Evolutionary conservation across 305 asterid genomes (phyloP).

Genomic region (Petunia hybrid): DNA sequence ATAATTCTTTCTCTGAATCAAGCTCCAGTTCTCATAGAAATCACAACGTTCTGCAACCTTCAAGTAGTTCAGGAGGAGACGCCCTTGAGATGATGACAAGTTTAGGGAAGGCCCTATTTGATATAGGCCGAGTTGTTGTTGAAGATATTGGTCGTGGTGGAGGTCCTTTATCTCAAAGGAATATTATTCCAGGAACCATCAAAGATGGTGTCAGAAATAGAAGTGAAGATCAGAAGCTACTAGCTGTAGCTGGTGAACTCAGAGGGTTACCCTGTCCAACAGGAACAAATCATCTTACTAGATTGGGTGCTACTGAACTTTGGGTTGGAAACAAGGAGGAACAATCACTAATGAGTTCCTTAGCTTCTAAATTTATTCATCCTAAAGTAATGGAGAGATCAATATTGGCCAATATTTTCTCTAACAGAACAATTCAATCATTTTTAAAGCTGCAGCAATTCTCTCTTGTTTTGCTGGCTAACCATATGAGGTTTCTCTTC

Average conservation of each 20-base stretch:
- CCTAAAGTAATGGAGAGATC: conserved; percentile 83
- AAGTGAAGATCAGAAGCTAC: conserved; percentile 59
- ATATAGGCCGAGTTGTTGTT: conserved; percentile 94
- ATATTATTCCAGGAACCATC: conserved; percentile 50
- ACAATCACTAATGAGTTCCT: conserved; percentile 68
- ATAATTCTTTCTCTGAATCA: conserved; percentile 48
- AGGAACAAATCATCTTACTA: conserved; percentile 68
- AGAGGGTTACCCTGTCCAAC: conserved; percentile 94
- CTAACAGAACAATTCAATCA: conserved; percentile 61
- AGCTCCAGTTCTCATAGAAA: conserved; percentile 50
- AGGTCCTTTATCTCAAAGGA: conserved; percentile 64
- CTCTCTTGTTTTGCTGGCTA: conserved; percentile 77
- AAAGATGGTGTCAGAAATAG: conserved; percentile 51
- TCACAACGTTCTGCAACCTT: conserved; percentile 50
- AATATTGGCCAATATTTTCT: conserved; percentile 65
- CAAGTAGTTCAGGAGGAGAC: conserved; percentile 83
- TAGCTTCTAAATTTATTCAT: conserved; percentile 84
- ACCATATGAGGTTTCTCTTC: conserved; percentile 72
- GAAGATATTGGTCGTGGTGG: conserved; percentile 91
- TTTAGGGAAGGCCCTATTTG: conserved; percentile 91
- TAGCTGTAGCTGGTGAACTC: conserved; percentile 65
- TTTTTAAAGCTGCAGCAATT: conserved; percentile 75
- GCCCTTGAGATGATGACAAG: conserved; percentile 93
- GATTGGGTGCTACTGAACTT: conserved; percentile 72
- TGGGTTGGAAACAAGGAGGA: conserved; percentile 91